A percentile compares a stretch with the other conserved stretches of the same genome.
Evolutionary conservation across 305 asterid genomes (phyloP).

Genomic region (Fraxinus paxiana): DNA sequence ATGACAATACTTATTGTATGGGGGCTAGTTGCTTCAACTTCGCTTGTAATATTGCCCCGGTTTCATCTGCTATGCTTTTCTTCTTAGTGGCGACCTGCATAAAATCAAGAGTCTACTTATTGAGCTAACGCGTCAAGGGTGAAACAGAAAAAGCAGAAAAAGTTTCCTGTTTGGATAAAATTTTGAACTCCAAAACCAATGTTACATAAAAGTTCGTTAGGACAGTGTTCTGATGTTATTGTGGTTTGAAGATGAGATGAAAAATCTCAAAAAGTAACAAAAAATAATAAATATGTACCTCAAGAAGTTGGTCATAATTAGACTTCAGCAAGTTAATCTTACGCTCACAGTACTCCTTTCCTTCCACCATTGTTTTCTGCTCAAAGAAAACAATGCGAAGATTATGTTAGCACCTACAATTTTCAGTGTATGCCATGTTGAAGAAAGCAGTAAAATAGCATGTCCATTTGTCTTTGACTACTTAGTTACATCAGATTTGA

Average conservation of each 20-base stretch:
- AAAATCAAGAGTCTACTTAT: neutral
- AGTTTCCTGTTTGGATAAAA: neutral
- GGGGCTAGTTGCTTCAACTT: constrained; percentile 55
- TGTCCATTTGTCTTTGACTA: neutral
- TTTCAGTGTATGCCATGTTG: neutral
- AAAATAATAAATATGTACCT: constrained; percentile 48
- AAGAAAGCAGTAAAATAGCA: neutral
- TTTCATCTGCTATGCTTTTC: constrained; percentile 71
- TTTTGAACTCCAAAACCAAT: constrained; percentile 1
- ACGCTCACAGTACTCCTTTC: constrained; percentile 87
- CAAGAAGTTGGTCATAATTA: constrained; percentile 86
- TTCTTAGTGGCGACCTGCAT: constrained; percentile 75
- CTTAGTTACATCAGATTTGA: neutral
- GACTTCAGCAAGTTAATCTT: constrained; percentile 82
- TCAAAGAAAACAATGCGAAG: constrained; percentile 15
- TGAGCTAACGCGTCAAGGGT: constrained; percentile 2
- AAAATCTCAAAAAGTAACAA: neutral
- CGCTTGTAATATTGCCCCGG: constrained; percentile 58
- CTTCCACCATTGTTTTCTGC: constrained; percentile 88
- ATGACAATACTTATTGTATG: constrained; percentile 27
- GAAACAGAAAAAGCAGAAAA: constrained; percentile 10
- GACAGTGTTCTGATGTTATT: neutral
- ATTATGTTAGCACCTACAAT: constrained; percentile 2
- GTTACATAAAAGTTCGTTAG: neutral
- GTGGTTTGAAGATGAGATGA: neutral